Base-by-base conservation (phyloP, 2,329 filamentous ascomycete genomes). In the Atkinsonella hypoxylon region DNA sequence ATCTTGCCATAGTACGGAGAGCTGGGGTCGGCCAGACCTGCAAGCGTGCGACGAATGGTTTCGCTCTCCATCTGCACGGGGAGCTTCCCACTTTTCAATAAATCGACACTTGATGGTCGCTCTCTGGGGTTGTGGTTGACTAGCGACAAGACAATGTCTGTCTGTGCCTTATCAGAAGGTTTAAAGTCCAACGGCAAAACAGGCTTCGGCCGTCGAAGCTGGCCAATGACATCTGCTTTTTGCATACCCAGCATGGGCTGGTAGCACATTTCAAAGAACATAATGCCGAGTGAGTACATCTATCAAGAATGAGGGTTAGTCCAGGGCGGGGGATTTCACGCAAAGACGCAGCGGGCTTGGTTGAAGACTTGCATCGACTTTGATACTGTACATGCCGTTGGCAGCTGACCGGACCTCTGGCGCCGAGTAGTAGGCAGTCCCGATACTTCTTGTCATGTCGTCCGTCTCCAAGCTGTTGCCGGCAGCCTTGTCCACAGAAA, bases 251-350 rank as follows among this genome's bases (percentile, higher is more conserved):
- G 73, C 68, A 83, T 78, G 0, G 79, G 74, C 34, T 73, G 68
- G 56, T 83, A 90, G 61, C 87, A 94, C 93, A 98, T 98, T 67
- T 98, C 93, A 58, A 96, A 97, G 69, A 98, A 95, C 51, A 98
- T 97, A 55, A 98, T 87, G 0, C 93, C 93, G 41, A 98, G 75
- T 0, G 91, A 96, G 64, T 93, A 98, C 91, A 98, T 97, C 77
- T 82, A 51, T 17, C 31, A 30, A 11, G 12, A n/a, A 38, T 26
- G 2, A n/a, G n/a, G 2, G 31, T 43, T 26, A 44, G 47, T 44
- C 18, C 40, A 13, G 13, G 30, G 15, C n/a, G 4, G n/a, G 12
- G 10, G 36, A 13, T 18, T 2, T 10, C 26, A 3, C 13, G 26
- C 13, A 13, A n/a, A 8, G 13, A 15, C 1, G 9, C 5, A 43